Percentiles rank a stretch among this genome's conserved stretches.
Conservation (phyloP, 352 stramenopile genomes). For the Pseudoperonospora humuli region DNA sequence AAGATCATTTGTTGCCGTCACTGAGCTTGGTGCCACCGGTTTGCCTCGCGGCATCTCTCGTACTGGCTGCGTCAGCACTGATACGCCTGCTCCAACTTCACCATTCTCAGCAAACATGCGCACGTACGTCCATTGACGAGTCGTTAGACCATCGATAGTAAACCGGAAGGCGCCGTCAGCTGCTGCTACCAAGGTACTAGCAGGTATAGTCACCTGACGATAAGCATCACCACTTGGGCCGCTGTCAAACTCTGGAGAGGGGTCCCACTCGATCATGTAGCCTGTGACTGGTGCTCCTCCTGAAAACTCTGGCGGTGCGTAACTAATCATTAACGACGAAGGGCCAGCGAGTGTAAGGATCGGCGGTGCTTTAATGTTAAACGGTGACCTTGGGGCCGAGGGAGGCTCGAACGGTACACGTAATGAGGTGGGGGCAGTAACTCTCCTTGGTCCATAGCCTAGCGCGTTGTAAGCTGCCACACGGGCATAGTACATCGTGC, state of each 20-base stretch:
- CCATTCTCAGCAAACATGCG: constrained; percentile 67
- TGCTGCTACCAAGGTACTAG: constrained; percentile 12
- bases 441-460: constrained; percentile 48
- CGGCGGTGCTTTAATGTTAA: constrained; percentile 44
- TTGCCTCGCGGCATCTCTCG: constrained; percentile 67
- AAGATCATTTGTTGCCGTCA: constrained; percentile 35
- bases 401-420: constrained; percentile 62
- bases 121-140: constrained; percentile 45
- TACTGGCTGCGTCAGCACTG: constrained; percentile 34
- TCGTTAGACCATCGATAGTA: constrained; percentile 43
- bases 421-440: constrained; percentile 46
- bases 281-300: constrained; percentile 82
- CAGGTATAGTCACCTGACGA: constrained; percentile 24
- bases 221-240: constrained; percentile 48
- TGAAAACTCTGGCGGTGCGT: constrained; percentile 70
- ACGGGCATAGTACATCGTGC: constrained; percentile 56
- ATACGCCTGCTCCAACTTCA: constrained; percentile 34
- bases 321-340: constrained; percentile 73
- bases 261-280: constrained; percentile 90
- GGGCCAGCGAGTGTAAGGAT: constrained; percentile 60
- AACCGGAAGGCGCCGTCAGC: constrained; percentile 29
- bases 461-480: constrained; percentile 63
- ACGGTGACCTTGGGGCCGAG: constrained; percentile 44
- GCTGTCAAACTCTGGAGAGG: constrained; percentile 64
- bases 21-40: constrained; percentile 23